phyloP scores from a whole-genome alignment of 2,329 filamentous ascomycete species.

The Trichoderma endophyticum region DNA sequence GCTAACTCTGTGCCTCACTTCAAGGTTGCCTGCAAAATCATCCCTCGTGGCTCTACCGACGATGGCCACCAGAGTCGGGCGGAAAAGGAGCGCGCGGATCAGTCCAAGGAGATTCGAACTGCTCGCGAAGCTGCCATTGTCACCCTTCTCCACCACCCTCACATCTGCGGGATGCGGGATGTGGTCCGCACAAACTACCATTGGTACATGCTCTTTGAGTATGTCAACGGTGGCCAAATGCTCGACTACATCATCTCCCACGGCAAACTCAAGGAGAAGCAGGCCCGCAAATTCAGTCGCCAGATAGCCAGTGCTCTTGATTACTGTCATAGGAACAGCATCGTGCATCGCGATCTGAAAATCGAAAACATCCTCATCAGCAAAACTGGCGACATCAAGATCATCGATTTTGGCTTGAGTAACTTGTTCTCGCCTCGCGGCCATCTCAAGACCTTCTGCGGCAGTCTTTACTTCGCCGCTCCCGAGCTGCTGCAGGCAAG shows the following conservation, averaged over 20 bases:
- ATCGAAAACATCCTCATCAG: constrained; percentile 99
- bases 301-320: constrained; percentile 96
- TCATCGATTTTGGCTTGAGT: constrained; percentile 97
- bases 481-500: constrained; percentile 91
- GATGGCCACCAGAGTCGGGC: constrained; percentile 69
- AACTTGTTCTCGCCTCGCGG: constrained; percentile 86
- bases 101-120: constrained; percentile 93
- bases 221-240: constrained; percentile 98
- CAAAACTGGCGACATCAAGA: constrained; percentile 98
- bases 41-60: constrained; percentile 84
- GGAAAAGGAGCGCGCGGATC: constrained; percentile 85
- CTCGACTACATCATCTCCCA: constrained; percentile 99
- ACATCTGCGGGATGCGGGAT: constrained; percentile 93
- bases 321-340: constrained; percentile 97
- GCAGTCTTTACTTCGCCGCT: constrained; percentile 95
- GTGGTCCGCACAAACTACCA: constrained; percentile 95
- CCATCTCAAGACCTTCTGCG: constrained; percentile 94
- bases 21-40: constrained; percentile 94
- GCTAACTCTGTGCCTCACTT: not conserved
- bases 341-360: constrained; percentile 95
- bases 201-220: constrained; percentile 99
- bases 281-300: constrained; percentile 93
- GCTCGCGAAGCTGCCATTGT: constrained; percentile 95
- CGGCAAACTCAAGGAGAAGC: constrained; percentile 95
- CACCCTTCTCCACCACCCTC: constrained; percentile 87